phyloP scores from a whole-genome alignment of 2,329 filamentous ascomycete genomes.

The Nothophaeocryptopus gaeumannii region DNA sequence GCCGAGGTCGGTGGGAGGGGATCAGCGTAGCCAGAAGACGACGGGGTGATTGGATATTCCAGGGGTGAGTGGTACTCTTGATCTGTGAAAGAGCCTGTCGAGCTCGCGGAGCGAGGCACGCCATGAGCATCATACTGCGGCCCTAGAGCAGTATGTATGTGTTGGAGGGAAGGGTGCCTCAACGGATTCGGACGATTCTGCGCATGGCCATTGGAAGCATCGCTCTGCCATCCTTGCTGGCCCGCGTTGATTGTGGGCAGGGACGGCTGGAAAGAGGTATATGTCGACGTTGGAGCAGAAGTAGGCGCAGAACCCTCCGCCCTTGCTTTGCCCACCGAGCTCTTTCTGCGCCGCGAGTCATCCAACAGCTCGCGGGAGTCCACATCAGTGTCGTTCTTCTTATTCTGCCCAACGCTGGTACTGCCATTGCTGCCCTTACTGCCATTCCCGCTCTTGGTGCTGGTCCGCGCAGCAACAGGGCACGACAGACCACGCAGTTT shows the following conservation, averaged over 20 bases:
- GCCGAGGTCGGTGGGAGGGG: slow-evolving; percentile 35
- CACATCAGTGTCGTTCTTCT: slow-evolving; percentile 16
- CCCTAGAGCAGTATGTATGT: slow-evolving; percentile 43
- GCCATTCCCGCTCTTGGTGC: slow-evolving; percentile 29
- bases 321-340: slow-evolving; percentile 13
- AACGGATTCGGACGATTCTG: slow-evolving; percentile 32
- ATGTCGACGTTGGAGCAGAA: slow-evolving; percentile 14
- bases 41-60: slow-evolving; percentile 48
- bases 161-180: slow-evolving; percentile 41
- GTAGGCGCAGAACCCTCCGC: background rate
- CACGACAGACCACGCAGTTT: slow-evolving; percentile 88
- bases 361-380: slow-evolving; percentile 18
- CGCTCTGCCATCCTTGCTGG: slow-evolving; percentile 36
- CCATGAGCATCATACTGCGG: slow-evolving; percentile 42
- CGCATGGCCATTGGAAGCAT: slow-evolving; percentile 40
- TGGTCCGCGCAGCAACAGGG: slow-evolving; percentile 52
- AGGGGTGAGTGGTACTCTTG: slow-evolving; percentile 48
- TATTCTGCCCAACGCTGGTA: slow-evolving; percentile 14
- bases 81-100: slow-evolving; percentile 47
- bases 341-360: slow-evolving; percentile 8
- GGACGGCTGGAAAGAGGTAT: slow-evolving; percentile 14
- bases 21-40: slow-evolving; percentile 42
- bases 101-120: slow-evolving; percentile 46
- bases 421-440: slow-evolving; percentile 15
- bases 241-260: slow-evolving; percentile 19